Conservation (phyloP, 1,139 yeast genomes). For the Nakaseomyces sp. region DNA sequence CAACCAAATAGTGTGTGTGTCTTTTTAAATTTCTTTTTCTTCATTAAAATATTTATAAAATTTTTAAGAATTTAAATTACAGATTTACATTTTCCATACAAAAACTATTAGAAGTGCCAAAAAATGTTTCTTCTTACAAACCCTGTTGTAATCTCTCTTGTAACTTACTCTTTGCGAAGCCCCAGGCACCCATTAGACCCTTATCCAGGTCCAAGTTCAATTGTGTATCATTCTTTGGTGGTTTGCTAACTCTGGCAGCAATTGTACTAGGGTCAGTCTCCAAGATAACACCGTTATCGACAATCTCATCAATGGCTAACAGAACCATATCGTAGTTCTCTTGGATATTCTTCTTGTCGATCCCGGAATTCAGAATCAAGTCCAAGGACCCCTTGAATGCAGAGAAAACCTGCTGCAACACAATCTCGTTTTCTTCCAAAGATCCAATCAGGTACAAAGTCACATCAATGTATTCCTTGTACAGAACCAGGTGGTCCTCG, state of each 20-base stretch:
- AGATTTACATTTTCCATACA: too few relatives aligned
- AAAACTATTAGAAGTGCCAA: too few relatives aligned
- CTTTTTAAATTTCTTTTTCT: not conserved
- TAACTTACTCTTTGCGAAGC: slow-evolving; percentile 78
- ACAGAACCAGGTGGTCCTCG: slow-evolving; percentile 70
- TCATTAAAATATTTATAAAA: not conserved
- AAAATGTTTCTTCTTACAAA: slow-evolving; percentile 30
- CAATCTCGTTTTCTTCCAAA: slow-evolving; percentile 78
- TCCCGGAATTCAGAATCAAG: slow-evolving; percentile 60
- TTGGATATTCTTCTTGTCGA: slow-evolving; percentile 70
- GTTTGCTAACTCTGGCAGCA: slow-evolving; percentile 79
- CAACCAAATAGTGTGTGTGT: too few relatives aligned
- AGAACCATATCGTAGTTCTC: slow-evolving; percentile 82
- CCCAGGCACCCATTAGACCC: slow-evolving; percentile 81
- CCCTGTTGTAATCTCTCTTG: slow-evolving; percentile 79
- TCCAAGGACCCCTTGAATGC: slow-evolving; percentile 78
- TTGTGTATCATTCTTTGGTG: slow-evolving; percentile 60
- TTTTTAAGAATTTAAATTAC: too few relatives aligned
- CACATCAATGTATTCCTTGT: slow-evolving; percentile 74
- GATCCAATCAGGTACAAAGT: slow-evolving; percentile 61
- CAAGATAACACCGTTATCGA: slow-evolving; percentile 85
- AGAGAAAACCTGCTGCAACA: slow-evolving; percentile 66
- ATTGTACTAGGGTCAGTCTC: slow-evolving; percentile 85
- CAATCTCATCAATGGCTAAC: slow-evolving; percentile 81
- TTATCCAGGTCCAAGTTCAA: slow-evolving; percentile 77